phyloP scores from a whole-genome alignment of 1,284 basidiomycete genomes.

The Serendipita sp. region DNA sequence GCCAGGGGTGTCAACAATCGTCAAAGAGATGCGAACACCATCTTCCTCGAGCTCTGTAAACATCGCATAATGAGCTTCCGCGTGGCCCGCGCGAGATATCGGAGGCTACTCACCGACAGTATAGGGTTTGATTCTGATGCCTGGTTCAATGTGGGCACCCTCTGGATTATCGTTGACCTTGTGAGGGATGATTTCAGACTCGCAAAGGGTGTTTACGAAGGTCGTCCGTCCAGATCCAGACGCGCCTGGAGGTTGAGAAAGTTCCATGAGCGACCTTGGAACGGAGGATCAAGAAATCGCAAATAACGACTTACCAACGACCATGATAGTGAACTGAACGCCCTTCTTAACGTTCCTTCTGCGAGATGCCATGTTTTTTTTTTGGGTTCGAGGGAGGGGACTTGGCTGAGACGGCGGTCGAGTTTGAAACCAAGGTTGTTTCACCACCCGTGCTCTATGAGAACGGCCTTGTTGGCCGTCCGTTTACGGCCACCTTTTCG shows the following conservation, averaged over 20 bases:
- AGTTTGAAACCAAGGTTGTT: background rate
- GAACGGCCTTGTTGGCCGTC: too few species aligned
- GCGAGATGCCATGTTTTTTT: slow-evolving; percentile 23
- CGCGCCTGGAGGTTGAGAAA: slow-evolving; percentile 43
- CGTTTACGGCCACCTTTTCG: background rate
- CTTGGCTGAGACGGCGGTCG: background rate
- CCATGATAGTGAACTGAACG: slow-evolving; percentile 91
- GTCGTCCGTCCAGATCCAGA: slow-evolving; percentile 94
- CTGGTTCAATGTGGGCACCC: slow-evolving; percentile 86
- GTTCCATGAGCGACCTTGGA: slow-evolving; percentile 13
- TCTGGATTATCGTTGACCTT: slow-evolving; percentile 78
- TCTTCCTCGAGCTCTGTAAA: slow-evolving; percentile 89
- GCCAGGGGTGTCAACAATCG: slow-evolving; percentile 97
- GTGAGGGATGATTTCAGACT: slow-evolving; percentile 76
- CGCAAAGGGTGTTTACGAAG: slow-evolving; percentile 96
- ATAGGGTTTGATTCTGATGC: slow-evolving; percentile 90
- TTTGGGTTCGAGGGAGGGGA: background rate
- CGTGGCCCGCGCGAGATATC: background rate
- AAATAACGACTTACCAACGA: slow-evolving; percentile 54
- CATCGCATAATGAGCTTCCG: background rate
- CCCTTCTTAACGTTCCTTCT: slow-evolving; percentile 92
- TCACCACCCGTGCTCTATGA: background rate
- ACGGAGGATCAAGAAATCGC: slow-evolving; percentile 11
- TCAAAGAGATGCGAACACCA: slow-evolving; percentile 92
- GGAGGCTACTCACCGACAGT: slow-evolving; percentile 62